Percentiles rank a stretch among this genome's conserved stretches.
phyloP scores from a whole-genome alignment of 139 green algal species.

The Chlamydomonas applanata region DNA sequence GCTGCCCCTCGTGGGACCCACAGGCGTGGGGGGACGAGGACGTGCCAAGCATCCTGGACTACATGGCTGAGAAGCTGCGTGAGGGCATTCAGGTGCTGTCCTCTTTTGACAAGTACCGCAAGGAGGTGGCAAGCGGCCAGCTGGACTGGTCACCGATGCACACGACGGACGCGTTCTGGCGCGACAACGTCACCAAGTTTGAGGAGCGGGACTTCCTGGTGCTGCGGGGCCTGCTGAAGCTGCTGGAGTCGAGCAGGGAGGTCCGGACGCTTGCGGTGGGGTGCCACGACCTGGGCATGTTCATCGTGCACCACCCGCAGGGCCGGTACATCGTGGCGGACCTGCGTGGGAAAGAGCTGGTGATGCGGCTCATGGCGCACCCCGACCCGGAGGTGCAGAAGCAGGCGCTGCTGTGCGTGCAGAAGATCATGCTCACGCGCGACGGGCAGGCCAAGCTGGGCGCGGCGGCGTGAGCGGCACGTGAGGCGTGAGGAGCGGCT shows the following conservation, averaged over 20 bases:
- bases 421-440: slow-evolving; percentile 88
- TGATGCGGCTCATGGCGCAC: slow-evolving; percentile 92
- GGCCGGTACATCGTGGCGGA: slow-evolving; percentile 73
- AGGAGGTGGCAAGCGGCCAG: slow-evolving; percentile 69
- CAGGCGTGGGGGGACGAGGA: slow-evolving; percentile 91
- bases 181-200: slow-evolving; percentile 83
- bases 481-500: no score
- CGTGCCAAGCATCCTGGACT: slow-evolving; percentile 74
- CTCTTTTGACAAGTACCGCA: slow-evolving; percentile 85
- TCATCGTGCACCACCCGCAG: slow-evolving; percentile 78
- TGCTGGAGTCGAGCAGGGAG: slow-evolving; percentile 82
- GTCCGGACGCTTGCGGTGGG: slow-evolving; percentile 81
- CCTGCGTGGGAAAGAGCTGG: slow-evolving; percentile 88
- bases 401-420: slow-evolving; percentile 88
- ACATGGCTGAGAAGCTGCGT: slow-evolving; percentile 72
- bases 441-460: slow-evolving; percentile 66
- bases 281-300: slow-evolving; percentile 89
- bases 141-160: slow-evolving; percentile 90
- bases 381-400: slow-evolving; percentile 88
- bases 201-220: slow-evolving; percentile 93
- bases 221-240: slow-evolving; percentile 83
- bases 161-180: slow-evolving; percentile 70
- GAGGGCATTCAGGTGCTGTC: slow-evolving; percentile 73
- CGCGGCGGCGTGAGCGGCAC: no score
- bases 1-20: no score